Evolutionary conservation across 202 grass and related monocot genomes (phyloP).

Genomic region (Schoenoplectus tabernaemontani): DNA sequence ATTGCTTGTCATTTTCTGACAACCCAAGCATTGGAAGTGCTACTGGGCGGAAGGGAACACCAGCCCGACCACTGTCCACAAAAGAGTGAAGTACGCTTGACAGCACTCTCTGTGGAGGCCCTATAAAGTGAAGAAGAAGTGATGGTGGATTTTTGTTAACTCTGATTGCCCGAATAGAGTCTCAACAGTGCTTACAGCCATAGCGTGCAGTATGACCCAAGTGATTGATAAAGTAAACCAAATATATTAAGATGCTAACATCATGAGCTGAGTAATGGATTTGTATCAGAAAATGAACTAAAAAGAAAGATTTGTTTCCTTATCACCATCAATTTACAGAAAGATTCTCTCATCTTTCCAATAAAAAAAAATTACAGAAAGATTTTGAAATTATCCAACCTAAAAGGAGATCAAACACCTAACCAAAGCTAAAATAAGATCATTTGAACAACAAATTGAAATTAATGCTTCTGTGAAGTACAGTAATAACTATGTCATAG

Average conservation of each 20-base stretch:
- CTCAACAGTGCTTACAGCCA: not conserved
- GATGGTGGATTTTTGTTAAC: not conserved
- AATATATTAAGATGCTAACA: not conserved
- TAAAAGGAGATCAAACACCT: not conserved
- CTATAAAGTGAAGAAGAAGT: conserved; percentile 33
- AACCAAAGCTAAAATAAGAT: not conserved
- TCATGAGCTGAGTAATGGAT: not conserved
- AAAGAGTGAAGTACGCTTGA: conserved; percentile 91
- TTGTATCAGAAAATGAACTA: not conserved
- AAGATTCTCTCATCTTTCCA: too few relatives aligned
- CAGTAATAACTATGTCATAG: not conserved
- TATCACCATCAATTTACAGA: conserved; percentile 5
- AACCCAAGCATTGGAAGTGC: conserved; percentile 88
- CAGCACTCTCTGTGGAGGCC: conserved; percentile 79
- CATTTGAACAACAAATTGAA: not conserved
- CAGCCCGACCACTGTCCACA: conserved; percentile 65
- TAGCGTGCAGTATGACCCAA: not conserved
- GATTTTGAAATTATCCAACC: not conserved
- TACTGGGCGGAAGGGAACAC: conserved; percentile 83
- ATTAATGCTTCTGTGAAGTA: not conserved
- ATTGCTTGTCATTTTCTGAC: conserved; percentile 92
- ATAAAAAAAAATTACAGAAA: too few relatives aligned
- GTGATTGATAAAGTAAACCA: not conserved
- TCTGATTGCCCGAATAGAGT: not conserved
- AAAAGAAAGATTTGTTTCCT: not conserved